Conservation (phyloP, 805 yeast genomes). For the Starmerella apicola region DNA sequence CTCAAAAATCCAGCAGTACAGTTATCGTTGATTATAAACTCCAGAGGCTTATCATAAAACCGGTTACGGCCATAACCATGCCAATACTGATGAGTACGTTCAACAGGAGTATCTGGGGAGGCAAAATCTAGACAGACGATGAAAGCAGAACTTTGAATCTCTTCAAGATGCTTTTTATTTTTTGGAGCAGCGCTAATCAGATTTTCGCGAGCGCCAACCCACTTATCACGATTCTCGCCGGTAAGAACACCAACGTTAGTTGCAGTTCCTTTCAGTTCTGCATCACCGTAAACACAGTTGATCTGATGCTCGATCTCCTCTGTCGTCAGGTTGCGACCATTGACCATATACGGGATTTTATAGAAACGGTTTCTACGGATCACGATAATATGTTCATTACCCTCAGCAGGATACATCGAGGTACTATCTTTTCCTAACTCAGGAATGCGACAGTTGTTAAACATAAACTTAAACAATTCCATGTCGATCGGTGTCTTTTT, state of each 20-base stretch:
- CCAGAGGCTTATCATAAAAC: constrained; percentile 82
- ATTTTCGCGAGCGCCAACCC: constrained; percentile 49
- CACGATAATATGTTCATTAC: constrained; percentile 59
- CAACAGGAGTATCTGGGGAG: constrained; percentile 63
- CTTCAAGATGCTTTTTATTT: constrained; percentile 48
- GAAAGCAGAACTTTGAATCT: constrained; percentile 68
- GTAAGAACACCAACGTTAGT: constrained; percentile 68
- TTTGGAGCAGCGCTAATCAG: constrained; percentile 45
- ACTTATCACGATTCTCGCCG: constrained; percentile 72
- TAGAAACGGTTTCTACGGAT: constrained; percentile 67
- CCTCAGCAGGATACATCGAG: constrained; percentile 33
- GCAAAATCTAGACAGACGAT: constrained; percentile 66
- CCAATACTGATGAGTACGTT: constrained; percentile 78
- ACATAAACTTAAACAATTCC: constrained; percentile 86
- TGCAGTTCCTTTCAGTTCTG: constrained; percentile 33
- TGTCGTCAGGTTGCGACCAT: constrained; percentile 29
- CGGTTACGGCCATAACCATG: constrained; percentile 91
- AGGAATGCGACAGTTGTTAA: constrained; percentile 82
- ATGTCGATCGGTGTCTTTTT: constrained; percentile 80
- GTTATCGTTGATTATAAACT: constrained; percentile 67
- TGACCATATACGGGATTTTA: constrained; percentile 39
- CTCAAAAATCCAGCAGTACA: constrained; percentile 88
- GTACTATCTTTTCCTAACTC: constrained; percentile 41
- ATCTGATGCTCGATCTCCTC: constrained; percentile 42
- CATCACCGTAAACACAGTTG: constrained; percentile 37